Base-by-base conservation (phyloP, 306 rosid species). In the Lithocarpus polystachyus region DNA sequence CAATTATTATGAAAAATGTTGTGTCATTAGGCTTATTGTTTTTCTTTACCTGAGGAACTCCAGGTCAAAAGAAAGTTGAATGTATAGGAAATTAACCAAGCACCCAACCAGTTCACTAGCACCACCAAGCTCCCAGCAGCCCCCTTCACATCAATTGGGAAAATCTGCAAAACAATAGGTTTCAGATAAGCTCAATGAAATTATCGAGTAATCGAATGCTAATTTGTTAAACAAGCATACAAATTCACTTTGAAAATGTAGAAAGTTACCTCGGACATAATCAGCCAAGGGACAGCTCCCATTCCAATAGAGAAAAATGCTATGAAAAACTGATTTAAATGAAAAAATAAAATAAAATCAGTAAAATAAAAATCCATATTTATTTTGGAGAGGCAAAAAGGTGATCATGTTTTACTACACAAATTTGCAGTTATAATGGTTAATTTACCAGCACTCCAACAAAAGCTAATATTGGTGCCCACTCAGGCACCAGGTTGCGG, bases 211-310 rank as follows among this genome's bases (percentile, higher is more conserved):
- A 37, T 8, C 2, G 1, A 37, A 7, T 7, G 2, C 45, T 24
- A 15, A 11, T 70, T 69, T 26, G 62, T 74, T 5, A 18, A 64
- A 51, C 71, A 40, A 54, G 62, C 60, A 29, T 71, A 76, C 40
- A 24, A 13, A 5, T 67, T 17, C 71, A 33, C 51, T 31, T 33
- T 33, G 17, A 18, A 67, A 67, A 18, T 19, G 5, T 18, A 8
- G n/a, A 67, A 76, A 22, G 43, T 82, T 91, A 92, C 98, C 97
- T 91, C 98, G 31, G 98, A 93, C 98, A 93, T 93, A 56, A 91
- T 89, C 82, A 94, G 88, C 98, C 98, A 92, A 43, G 98, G 97
- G 62, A 94, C 96, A 18, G 97, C 78, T 73, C 98, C 97, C 83
- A 92, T 68, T 76, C 98, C 98, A 51, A 89, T 82, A 23, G 98